Base-by-base conservation (phyloP, 805 yeast species). In the Yamadazyma ubonensis region DNA sequence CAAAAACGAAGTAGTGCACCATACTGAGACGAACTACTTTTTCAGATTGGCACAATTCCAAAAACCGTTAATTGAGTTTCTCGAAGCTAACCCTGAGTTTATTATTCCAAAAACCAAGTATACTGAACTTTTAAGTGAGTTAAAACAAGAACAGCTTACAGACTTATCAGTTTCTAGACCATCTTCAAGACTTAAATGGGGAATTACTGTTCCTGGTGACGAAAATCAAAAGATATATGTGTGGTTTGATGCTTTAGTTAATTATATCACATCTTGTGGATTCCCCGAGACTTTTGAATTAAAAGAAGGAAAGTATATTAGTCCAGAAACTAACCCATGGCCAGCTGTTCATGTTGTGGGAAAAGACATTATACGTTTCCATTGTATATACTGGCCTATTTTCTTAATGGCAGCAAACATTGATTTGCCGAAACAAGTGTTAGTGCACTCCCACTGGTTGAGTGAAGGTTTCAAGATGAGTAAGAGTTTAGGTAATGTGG, bases 401-500 rank as follows among this genome's bases (percentile, higher is more conserved):
- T 82, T 93, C 43, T 65, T 93, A 42, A 65, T 90, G 74, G 96
- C 96, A 0, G 93, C 95, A 0, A 83, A 73, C 0, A 54, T 86
- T 0, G 76, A 75, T 4, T 53, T 83, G 5, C 98, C 98, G 0
- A 64, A 72, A 29, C 82, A 80, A 42, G 76, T 93, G 3, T 72
- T 89, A 5, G 96, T 93, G 2, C 99, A 93, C 65, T 83, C 95
- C 5, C 99, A 93, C 59, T 93, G 98, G 98, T 68, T 90, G 16
- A 76, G 84, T 59, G 83, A 81, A 23, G 98, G 98, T 0, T 67
- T 79, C 31, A 93, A 93, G 57, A 93, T 93, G 99, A 86, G 96
- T 36, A 93, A 93, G 53, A 83, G 95, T 41, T 65, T 81, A 39
- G 96, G 97, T 0, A 93, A 93, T 56, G 97, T 91, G 7, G 95